Evolutionary conservation across 2,329 filamentous ascomycete genomes (phyloP), one percentile per base, ranked within the genome.

Genomic region (Fusarium praegraminearum): DNA sequence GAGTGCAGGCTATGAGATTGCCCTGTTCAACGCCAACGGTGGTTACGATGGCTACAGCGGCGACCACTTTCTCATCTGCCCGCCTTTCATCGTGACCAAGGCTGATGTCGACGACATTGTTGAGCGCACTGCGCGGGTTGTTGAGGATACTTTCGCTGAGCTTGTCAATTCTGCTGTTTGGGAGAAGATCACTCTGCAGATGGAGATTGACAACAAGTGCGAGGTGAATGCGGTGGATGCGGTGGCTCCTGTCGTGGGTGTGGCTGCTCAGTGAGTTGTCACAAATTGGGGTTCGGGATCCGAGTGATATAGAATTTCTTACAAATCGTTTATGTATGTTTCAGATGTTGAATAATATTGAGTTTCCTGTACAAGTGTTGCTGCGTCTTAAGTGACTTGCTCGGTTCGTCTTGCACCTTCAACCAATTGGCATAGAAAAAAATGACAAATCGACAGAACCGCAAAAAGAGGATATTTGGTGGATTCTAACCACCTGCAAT

Each of bases 31-130:
- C 28, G 71, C 70, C 6, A 69, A 67, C 3, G 71, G 71, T 0
- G 71, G 71, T 2, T 72, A 70, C 26, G 71, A 73, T n/a, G 71
- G 71, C 1, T 72, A 72, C 38, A 69, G 54, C 2, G 71, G 71
- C 0, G 71, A 73, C 18, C 68, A 73, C 26, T 73, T 73, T 5
- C 13, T 73, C 2, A 46, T 73, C 44, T 72, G 65, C 6, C 71
- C 71, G 0, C 71, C 71, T 3, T 73, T 72, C 10, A 66, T 71
- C 6, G 62, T 73, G 3, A 46, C 60, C 0, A 41, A 70, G 36
- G 22, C 38, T 4, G 71, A 73, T 32, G 40, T 73, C 1, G 68
- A 73, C 18, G 62, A 70, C 10, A 73, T 73, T 33, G 69, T 73
- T 4, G 57, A 70, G 12, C 61, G 71, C 4, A 65, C 67, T 5